Evolutionary conservation across 768 basidiomycete genomes (phyloP), one percentile per base, ranked within the genome.

Genomic region (Phlebiopsis gigantea): DNA sequence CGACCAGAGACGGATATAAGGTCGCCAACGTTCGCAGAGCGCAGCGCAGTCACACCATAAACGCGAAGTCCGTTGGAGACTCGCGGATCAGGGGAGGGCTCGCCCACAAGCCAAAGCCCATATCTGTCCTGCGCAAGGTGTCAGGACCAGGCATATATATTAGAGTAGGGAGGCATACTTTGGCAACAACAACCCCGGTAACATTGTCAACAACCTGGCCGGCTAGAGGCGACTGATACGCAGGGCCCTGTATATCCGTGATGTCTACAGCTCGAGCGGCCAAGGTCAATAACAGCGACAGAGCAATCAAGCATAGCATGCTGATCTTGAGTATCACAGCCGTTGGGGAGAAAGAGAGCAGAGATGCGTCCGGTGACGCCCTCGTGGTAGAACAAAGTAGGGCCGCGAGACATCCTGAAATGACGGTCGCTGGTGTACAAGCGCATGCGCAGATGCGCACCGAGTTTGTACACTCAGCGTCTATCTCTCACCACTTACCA

Each of bases 201-300:
- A 84, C 69, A 62, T 76, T 74, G 24, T 69, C 62, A 6, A 83
- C 79, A 5, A 65, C 69, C 55, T 79, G 71, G 0, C 79, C 78
- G 26, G 59, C 64, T 10, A 77, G 62, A 53, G 81, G 79, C 29
- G 80, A 81, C 59, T 68, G 69, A 58, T 74, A 81, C 0, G 73
- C 65, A 28, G 62, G 46, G n/a, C 82, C 82, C 66, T 82, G 79
- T 26, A 84, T 79, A 25, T 81, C 80, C n/a, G 78, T 68, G 12
- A 82, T 69, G 9, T 73, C 73, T 5, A 59, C 46, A 9, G 61
- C 63, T 6, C n/a, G 31, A 10, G 57, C 43, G 28, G 44, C 54
- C n/a, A 42, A 29, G 29, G 42, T 21, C 17, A 24, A 44, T 17
- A 39, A 17, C 19, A 45, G 44, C 9, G 46, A 14, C 15, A 31